Conservation (phyloP, 441 rosid genomes). For the Macaranga tanarius region DNA sequence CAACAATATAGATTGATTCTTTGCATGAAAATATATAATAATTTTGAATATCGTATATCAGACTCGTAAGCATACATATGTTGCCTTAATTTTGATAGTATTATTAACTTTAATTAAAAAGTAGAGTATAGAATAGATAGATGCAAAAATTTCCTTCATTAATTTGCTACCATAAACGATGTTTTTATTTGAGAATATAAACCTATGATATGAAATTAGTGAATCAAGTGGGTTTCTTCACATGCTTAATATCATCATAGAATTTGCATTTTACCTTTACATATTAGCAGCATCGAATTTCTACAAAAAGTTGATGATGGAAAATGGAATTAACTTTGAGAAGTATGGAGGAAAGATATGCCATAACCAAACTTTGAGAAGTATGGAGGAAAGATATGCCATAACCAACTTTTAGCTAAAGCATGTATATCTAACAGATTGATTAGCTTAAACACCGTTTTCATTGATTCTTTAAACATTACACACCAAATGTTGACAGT, state of each 20-base stretch:
- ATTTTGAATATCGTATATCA: no score
- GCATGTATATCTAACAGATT: not conserved
- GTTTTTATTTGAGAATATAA: not conserved
- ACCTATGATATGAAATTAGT: not conserved
- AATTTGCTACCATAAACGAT: not conserved
- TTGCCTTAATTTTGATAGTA: no score
- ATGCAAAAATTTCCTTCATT: not conserved
- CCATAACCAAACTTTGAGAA: not conserved
- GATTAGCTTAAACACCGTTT: not conserved
- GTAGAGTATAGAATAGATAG: not conserved
- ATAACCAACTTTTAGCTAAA: not conserved
- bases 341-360: no score
- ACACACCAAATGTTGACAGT: not conserved
- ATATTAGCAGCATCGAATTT: constrained; percentile 5
- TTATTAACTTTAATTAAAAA: no score
- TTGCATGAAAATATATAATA: no score
- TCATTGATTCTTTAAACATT: not conserved
- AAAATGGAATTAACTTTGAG: not conserved
- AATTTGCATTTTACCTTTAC: not conserved
- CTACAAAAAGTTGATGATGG: not conserved
- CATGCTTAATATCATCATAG: not conserved
- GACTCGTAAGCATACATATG: no score
- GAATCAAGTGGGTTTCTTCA: not conserved
- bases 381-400: not conserved
- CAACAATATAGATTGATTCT: no score